Percentiles rank a stretch among this genome's conserved stretches.
Evolutionary conservation across 2,329 filamentous ascomycete species (phyloP).

Genomic region (Ceratocystis cacaofunesta): DNA sequence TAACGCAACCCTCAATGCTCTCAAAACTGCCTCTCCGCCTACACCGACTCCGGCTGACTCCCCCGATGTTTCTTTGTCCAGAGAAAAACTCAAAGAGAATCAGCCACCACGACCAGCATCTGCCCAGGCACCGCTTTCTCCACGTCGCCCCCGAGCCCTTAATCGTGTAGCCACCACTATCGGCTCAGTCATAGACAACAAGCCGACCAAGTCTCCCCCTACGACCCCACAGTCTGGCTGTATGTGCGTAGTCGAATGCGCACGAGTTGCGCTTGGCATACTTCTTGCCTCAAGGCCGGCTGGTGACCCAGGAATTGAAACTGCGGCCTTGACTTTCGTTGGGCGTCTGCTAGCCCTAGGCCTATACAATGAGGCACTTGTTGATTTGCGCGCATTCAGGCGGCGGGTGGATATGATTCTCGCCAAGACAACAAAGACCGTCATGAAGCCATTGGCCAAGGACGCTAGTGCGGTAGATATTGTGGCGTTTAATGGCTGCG

Average conservation of each 20-base stretch:
- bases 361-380: constrained; percentile 51
- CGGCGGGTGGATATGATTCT: constrained; percentile 36
- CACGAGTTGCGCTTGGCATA: constrained; percentile 50
- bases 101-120: constrained; percentile 11
- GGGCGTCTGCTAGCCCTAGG: constrained; percentile 50
- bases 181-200: constrained; percentile 21
- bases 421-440: constrained; percentile 19
- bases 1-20: constrained; percentile 52
- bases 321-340: constrained; percentile 54
- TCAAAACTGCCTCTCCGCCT: constrained; percentile 39
- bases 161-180: constrained; percentile 46
- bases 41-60: background rate
- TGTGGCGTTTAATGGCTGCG: constrained; percentile 41
- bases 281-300: constrained; percentile 26
- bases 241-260: constrained; percentile 51
- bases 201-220: constrained; percentile 23
- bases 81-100: background rate
- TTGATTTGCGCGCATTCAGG: constrained; percentile 54
- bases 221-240: constrained; percentile 29
- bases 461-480: constrained; percentile 32
- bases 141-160: constrained; percentile 44
- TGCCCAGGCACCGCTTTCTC: constrained; percentile 32
- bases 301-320: constrained; percentile 50
- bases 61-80: background rate
- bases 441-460: constrained; percentile 24